Conservation (phyloP, 768 basidiomycete genomes). For the Neoboletus magnificus region DNA sequence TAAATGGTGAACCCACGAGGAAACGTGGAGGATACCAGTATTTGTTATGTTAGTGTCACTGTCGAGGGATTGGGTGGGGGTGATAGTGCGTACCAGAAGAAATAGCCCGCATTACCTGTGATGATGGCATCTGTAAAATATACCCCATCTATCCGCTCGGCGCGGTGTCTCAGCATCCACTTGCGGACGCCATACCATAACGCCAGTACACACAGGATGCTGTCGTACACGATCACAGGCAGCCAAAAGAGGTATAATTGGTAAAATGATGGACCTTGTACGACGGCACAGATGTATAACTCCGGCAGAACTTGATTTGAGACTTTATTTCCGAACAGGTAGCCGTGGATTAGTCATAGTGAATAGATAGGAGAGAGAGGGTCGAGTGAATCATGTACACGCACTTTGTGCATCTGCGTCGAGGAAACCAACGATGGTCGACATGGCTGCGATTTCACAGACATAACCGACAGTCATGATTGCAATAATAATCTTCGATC, state of each 20-base stretch:
- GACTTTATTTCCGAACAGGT: neutral
- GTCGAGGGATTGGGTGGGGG: neutral
- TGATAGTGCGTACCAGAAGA: neutral
- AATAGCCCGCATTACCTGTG: neutral
- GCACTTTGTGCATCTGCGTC: neutral
- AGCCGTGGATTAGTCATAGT: neutral
- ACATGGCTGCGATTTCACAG: neutral
- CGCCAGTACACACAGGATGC: neutral
- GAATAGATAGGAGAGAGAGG: neutral
- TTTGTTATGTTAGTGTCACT: neutral
- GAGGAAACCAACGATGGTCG: neutral
- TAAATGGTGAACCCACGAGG: too few relatives aligned
- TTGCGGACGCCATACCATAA: neutral
- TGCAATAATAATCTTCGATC: constrained; percentile 3
- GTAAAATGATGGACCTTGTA: neutral
- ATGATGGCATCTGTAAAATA: neutral
- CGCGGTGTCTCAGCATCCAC: neutral
- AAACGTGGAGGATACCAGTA: neutral
- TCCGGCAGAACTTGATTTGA: neutral
- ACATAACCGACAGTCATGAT: constrained; percentile 6
- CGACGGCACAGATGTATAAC: neutral
- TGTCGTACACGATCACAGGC: neutral
- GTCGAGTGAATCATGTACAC: neutral
- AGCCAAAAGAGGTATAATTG: neutral
- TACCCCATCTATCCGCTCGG: neutral